Conservation (phyloP, 1,139 yeast species). For the Oligophagozyma castellii region DNA sequence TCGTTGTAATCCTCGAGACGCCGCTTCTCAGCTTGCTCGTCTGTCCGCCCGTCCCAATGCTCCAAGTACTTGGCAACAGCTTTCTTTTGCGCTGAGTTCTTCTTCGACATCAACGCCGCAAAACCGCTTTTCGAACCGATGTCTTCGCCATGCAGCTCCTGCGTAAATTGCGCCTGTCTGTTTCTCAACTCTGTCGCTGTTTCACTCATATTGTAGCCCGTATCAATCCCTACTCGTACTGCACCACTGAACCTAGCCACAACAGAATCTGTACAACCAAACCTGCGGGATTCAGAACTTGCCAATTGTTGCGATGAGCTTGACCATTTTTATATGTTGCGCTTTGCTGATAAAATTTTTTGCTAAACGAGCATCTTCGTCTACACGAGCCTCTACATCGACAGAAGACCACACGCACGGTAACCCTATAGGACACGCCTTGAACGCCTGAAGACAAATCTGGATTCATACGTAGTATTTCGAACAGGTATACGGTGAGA, state of each 20-base stretch:
- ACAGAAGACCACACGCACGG: too few relatives aligned
- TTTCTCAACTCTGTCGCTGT: constrained; percentile 27
- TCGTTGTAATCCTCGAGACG: constrained; percentile 78
- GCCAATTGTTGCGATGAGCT: too few relatives aligned
- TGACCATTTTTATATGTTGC: too few relatives aligned
- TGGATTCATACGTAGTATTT: too few relatives aligned
- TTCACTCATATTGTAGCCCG: too few relatives aligned
- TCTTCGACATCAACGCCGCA: constrained; percentile 63
- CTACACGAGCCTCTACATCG: too few relatives aligned
- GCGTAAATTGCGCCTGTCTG: constrained; percentile 47
- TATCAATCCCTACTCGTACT: too few relatives aligned
- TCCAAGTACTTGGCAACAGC: constrained; percentile 87
- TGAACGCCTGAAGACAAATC: too few relatives aligned
- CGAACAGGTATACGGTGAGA: too few relatives aligned
- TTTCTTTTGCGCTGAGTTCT: constrained; percentile 62
- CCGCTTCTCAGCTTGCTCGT: constrained; percentile 54
- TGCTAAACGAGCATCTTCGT: too few relatives aligned
- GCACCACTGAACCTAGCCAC: constrained; percentile 1
- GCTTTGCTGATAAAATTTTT: too few relatives aligned
- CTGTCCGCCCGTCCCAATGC: constrained; percentile 91
- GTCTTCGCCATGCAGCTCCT: constrained; percentile 72
- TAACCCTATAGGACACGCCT: too few relatives aligned
- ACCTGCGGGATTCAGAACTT: neutral
- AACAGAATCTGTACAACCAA: neutral
- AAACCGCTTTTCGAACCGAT: constrained; percentile 57